Percentiles rank a stretch among this genome's conserved stretches.
phyloP scores from a whole-genome alignment of 2,329 filamentous ascomycete genomes.

The Pseudophaeomoniella oleicola region DNA sequence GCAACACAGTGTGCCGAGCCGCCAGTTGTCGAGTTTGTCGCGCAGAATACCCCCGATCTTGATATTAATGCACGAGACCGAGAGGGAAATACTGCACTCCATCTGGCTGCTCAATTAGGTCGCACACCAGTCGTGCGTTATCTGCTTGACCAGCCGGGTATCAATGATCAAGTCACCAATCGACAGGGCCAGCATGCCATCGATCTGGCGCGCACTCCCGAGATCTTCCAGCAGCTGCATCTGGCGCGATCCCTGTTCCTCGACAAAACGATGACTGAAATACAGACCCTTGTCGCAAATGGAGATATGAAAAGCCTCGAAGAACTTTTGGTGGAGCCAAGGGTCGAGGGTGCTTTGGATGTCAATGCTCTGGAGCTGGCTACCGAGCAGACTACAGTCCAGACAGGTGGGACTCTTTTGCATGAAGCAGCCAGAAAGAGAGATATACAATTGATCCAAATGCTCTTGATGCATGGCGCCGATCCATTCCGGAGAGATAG shows the following conservation, averaged over 20 bases:
- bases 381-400: conserved; percentile 61
- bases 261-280: conserved; percentile 68
- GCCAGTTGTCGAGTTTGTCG: conserved; percentile 84
- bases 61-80: conserved; percentile 84
- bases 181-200: conserved; percentile 71
- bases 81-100: conserved; percentile 87
- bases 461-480: conserved; percentile 81
- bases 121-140: conserved; percentile 67
- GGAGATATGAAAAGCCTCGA: conserved; percentile 67
- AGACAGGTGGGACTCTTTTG: conserved; percentile 78
- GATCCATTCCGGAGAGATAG: conserved; percentile 92
- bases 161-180: conserved; percentile 83
- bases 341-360: conserved; percentile 75
- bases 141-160: conserved; percentile 63
- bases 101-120: conserved; percentile 73
- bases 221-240: conserved; percentile 92
- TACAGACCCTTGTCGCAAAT: conserved; percentile 61
- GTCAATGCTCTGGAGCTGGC: conserved; percentile 85
- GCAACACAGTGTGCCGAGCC: conserved; percentile 91
- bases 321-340: conserved; percentile 65
- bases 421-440: conserved; percentile 85
- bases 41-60: conserved; percentile 56
- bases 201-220: conserved; percentile 77
- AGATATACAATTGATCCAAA: conserved; percentile 75
- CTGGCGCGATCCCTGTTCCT: conserved; percentile 79